A percentile compares a stretch with the other conserved stretches of the same genome.
Conservation (phyloP, 108 stramenopile genomes). For the Skeletonema costatum region DNA sequence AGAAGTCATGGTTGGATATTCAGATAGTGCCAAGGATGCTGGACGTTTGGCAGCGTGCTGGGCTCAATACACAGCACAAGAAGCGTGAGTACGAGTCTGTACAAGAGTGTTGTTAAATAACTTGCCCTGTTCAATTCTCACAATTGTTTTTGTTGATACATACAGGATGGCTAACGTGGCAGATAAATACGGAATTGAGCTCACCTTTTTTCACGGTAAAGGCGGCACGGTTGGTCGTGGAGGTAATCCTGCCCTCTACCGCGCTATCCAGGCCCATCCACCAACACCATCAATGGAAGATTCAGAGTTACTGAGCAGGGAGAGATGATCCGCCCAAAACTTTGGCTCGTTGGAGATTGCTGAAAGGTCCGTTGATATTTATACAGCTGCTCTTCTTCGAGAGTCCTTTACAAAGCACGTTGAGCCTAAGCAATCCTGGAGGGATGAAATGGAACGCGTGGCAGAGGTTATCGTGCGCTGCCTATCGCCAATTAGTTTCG, state of each 20-base stretch:
- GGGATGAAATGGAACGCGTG: constrained; percentile 83
- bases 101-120: not conserved
- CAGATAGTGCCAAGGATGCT: constrained; percentile 97
- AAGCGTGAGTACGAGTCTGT: constrained; percentile 21
- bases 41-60: constrained; percentile 94
- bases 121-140: not conserved
- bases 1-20: constrained; percentile 99
- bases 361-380: constrained; percentile 93
- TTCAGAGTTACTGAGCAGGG: constrained; percentile 99
- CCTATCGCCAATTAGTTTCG: constrained; percentile 90
- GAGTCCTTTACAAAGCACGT: constrained; percentile 81
- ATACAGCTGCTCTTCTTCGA: constrained; percentile 92
- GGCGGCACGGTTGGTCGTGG: constrained; percentile 98
- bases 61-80: constrained; percentile 95
- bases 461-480: constrained; percentile 76
- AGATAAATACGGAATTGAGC: constrained; percentile 74
- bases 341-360: constrained; percentile 91
- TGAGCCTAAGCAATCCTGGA: constrained; percentile 76
- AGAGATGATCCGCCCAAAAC: constrained; percentile 98
- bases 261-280: constrained; percentile 92
- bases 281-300: constrained; percentile 96
- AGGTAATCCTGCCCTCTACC: constrained; percentile 91
- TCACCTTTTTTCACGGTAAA: constrained; percentile 98
- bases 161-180: constrained; percentile 80
- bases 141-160: not conserved